Evolutionary conservation across 2,329 filamentous ascomycete genomes (phyloP), one percentile per base, ranked within the genome.

Genomic region (Aspergillus hiratsukae): DNA sequence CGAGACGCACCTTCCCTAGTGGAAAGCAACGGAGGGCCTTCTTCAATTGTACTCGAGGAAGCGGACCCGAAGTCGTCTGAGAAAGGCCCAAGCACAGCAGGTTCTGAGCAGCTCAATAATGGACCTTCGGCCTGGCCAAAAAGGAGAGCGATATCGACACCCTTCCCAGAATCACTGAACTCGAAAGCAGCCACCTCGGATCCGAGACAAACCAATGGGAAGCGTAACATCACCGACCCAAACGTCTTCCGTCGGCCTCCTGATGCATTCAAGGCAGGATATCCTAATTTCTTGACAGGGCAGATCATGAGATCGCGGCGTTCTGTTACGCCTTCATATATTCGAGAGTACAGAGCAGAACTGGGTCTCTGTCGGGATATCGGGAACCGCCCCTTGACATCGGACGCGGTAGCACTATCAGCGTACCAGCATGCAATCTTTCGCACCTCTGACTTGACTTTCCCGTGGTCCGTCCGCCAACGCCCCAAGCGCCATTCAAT

Each of bases 401-500:
- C 67, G 14, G 68, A 71, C 55, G 64, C 67, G 1, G 59, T 67
- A 46, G 62, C 66, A 29, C 56, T 69, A 17, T 66, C 66, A n/a
- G 61, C 66, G 9, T 67, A 67, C 51, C 65, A 71, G 25, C 60
- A 61, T 40, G 62, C 57, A 10, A 58, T 62, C 49, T 54, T 60
- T 56, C 57, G 43, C 46, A 35, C 68, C 59, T 67, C 67, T 58
- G 60, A 60, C 19, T 48, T 52, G 6, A 57, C 57, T 52, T 54
- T 57, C 14, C 64, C 63, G 23, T 62, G 65, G 11, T 66, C 68
- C 51, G 53, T 69, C 21, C 70, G 71, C 25, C 73, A 73, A 54
- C 74, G 75, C 53, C 73, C 74, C 43, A 81, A 81, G 61, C 78
- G 83, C 59, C 74, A 80, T 60, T 86, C 83, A 17, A 77, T 80